Evolutionary conservation across 768 basidiomycete genomes (phyloP), one percentile per base, ranked within the genome.

Genomic region (Gyrodon lividus): DNA sequence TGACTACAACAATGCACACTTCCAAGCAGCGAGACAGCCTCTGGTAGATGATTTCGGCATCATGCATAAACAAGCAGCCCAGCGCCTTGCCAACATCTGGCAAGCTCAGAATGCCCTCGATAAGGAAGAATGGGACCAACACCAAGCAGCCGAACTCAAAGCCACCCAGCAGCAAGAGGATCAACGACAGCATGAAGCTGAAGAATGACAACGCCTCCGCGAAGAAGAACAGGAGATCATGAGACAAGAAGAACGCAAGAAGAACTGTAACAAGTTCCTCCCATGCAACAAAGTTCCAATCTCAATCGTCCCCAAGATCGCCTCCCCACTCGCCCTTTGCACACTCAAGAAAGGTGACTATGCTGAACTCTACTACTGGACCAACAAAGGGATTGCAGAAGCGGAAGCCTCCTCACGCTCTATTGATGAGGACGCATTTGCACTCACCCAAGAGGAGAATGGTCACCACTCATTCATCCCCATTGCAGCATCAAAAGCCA

Each of bases 341-440:
- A 41, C 42, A 6, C 40, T 55, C 4, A 13, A 44, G 5, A 46
- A 40, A 5, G 48, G 49, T 2, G 33, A 47, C 3, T 51, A 51
- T 8, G 5, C 43, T 0, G 33, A 26, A 0, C 22, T 55, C 1
- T 47, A 48, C 26, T 48, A 37, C 24, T 55, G 38, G 12, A 55
- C 46, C 13, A 55, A 55, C 44, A 45, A 46, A 22, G 48, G 53
- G 0, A 31, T 55, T 0, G 39, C 43, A 1, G 39, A 55, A 2
- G 53, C 44, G 0, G 13, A 50, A 23, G n/a, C 9, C 2, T 10
- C 7, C 0, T 45, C 43, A 14, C 22, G 14, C 3, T 17, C 43
- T 1, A 1, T 10, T 1, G 23, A 51, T 10, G n/a, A 39, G 0
- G 50, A 51, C 0, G 43, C 50, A 2, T n/a, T 51, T 2, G 28